Percentiles rank a stretch among this genome's conserved stretches.
Evolutionary conservation across 2,329 filamentous ascomycete genomes (phyloP).

Genomic region (Phialemoniopsis sp.): DNA sequence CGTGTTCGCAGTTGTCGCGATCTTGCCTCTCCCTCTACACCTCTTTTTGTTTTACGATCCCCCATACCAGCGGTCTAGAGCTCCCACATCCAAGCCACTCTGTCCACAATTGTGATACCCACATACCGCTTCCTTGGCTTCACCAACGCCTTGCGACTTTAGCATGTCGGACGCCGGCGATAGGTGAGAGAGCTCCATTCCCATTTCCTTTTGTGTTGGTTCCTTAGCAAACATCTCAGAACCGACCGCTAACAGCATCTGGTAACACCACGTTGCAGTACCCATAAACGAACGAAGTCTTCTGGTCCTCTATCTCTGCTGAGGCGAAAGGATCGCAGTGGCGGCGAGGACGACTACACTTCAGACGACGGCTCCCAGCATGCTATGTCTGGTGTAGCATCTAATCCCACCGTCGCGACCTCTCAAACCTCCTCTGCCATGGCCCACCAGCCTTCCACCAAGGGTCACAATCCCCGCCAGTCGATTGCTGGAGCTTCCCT

Average conservation of each 20-base stretch:
- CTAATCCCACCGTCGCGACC: slow-evolving; percentile 22
- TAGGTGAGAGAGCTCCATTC: slow-evolving; percentile 13
- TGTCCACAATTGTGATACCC: too few relatives aligned
- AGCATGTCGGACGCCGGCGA: slow-evolving; percentile 25
- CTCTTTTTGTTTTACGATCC: too few relatives aligned
- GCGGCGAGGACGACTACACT: slow-evolving; percentile 44
- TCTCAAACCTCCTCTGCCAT: slow-evolving; percentile 27
- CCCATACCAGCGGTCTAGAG: too few relatives aligned
- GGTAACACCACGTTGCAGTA: too few relatives aligned
- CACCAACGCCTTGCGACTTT: not conserved
- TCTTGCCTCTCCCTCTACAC: too few relatives aligned
- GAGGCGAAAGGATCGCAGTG: slow-evolving; percentile 40
- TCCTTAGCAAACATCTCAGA: not conserved
- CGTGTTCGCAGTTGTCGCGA: too few relatives aligned
- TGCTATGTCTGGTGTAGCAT: slow-evolving; percentile 23
- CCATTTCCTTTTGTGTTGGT: slow-evolving; percentile 1
- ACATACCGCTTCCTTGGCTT: too few relatives aligned
- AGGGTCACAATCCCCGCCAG: slow-evolving; percentile 41
- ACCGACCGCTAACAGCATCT: too few relatives aligned
- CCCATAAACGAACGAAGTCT: slow-evolving; percentile 52
- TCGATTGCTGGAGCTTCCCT: slow-evolving; percentile 36
- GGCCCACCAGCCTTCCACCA: slow-evolving; percentile 27
- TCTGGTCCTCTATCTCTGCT: slow-evolving; percentile 48
- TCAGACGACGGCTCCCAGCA: slow-evolving; percentile 41
- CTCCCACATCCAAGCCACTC: too few relatives aligned